phyloP scores from a whole-genome alignment of 495 filamentous ascomycete genomes.

The Annulohypoxylon maeteangense region DNA sequence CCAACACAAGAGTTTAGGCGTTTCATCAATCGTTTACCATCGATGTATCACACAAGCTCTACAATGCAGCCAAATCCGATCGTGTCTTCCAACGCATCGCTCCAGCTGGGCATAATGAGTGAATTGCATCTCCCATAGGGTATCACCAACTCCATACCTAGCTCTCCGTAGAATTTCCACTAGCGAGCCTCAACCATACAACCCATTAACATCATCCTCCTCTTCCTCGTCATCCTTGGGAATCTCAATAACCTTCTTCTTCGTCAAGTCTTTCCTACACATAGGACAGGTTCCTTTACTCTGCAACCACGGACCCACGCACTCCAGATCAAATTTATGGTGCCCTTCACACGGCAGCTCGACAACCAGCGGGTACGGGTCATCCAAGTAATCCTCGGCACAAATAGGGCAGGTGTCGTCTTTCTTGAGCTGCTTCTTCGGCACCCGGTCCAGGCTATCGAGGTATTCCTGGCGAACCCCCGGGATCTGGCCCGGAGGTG shows the following conservation, averaged over 20 bases:
- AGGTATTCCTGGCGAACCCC: slow-evolving; percentile 85
- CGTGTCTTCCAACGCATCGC: neutral
- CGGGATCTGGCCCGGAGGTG: slow-evolving; percentile 72
- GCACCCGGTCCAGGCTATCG: slow-evolving; percentile 82
- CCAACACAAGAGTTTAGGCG: slow-evolving; percentile 1
- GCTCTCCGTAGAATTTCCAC: slow-evolving; percentile 5
- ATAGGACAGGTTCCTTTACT: slow-evolving; percentile 90
- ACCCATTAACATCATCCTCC: slow-evolving; percentile 76
- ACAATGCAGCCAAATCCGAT: slow-evolving; percentile 3
- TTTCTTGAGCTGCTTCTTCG: slow-evolving; percentile 71
- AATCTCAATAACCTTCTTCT: slow-evolving; percentile 65
- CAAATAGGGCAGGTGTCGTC: slow-evolving; percentile 88
- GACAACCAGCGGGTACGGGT: slow-evolving; percentile 83
- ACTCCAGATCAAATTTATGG: slow-evolving; percentile 92
- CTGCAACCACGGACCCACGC: slow-evolving; percentile 91
- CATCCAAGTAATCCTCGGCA: slow-evolving; percentile 82
- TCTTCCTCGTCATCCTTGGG: slow-evolving; percentile 66
- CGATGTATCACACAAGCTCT: slow-evolving; percentile 14
- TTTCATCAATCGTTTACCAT: neutral
- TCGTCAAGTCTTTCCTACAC: slow-evolving; percentile 80
- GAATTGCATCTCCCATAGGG: slow-evolving; percentile 19
- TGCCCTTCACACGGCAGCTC: slow-evolving; percentile 82
- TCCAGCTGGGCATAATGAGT: neutral
- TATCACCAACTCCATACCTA: slow-evolving; percentile 33
- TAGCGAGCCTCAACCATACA: slow-evolving; percentile 69